These are phyloP conservation scores for Saccharomyces hybrid DNA, from an alignment of 1,139 yeast genomes.

Conservation along the genomic window DNA sequence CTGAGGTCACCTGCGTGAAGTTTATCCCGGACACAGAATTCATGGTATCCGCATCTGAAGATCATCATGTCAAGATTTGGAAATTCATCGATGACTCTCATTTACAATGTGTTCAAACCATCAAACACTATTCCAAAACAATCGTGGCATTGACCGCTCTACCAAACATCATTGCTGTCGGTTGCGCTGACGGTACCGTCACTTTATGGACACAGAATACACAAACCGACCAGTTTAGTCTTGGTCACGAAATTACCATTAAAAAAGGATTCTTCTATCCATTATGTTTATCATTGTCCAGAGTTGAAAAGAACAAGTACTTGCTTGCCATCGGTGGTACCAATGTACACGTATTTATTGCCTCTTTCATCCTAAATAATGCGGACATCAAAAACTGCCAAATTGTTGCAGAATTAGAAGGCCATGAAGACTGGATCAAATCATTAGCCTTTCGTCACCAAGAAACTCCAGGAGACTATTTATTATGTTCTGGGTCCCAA, in stretches of 20 bases:
- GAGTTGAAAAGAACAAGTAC: constrained; percentile 34
- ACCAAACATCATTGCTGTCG: constrained; percentile 43
- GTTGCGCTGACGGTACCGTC: constrained; percentile 58
- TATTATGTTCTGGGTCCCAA: constrained; percentile 82
- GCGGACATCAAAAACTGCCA: constrained; percentile 24
- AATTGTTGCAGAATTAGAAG: constrained; percentile 52
- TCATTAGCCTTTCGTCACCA: constrained; percentile 53
- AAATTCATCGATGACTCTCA: constrained; percentile 19
- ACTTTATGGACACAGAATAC: constrained; percentile 41
- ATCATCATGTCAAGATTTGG: constrained; percentile 59
- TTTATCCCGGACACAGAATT: constrained; percentile 43
- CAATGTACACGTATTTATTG: constrained; percentile 47
- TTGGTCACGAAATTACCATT: constrained; percentile 33
- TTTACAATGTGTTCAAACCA: constrained; percentile 32
- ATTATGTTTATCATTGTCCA: constrained; percentile 48
- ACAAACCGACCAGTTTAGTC: constrained; percentile 21
- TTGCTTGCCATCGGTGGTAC: constrained; percentile 82
- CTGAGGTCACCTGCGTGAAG: constrained; percentile 51
- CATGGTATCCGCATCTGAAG: constrained; percentile 62
- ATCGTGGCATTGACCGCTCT: constrained; percentile 41
- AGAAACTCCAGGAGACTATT: constrained; percentile 41
- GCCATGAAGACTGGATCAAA: constrained; percentile 94
- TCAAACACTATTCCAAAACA: constrained; percentile 40
- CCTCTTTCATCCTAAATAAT: constrained; percentile 37
- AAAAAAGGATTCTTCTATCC: constrained; percentile 56